These are phyloP conservation scores for Auriscalpium orientale DNA, from an alignment of 768 basidiomycete species.

Conservation along the genomic window DNA sequence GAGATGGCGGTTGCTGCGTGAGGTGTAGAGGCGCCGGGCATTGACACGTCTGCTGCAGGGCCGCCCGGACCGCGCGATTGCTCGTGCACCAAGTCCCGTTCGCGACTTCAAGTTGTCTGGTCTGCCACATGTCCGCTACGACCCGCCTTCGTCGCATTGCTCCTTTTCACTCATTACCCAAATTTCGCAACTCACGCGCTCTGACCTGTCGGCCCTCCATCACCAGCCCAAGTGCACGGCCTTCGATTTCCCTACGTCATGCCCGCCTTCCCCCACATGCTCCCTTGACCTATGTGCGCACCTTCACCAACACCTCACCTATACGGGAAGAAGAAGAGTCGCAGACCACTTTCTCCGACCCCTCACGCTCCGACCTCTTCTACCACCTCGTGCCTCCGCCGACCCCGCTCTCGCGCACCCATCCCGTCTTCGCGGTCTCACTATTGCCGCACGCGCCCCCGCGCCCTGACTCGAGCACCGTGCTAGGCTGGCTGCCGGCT, in stretches of 20 bases:
- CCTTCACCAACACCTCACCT: no score
- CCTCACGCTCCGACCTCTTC: constrained; percentile 8
- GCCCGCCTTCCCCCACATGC: neutral
- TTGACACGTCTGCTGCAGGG: no score
- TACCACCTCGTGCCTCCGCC: constrained; percentile 13
- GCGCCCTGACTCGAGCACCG: constrained; percentile 5
- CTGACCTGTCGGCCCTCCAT: no score
- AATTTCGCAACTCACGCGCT: no score
- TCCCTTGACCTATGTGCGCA: neutral
- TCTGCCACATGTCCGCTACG: no score
- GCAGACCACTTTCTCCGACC: constrained; percentile 11
- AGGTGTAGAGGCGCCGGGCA: neutral
- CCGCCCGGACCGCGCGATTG: no score
- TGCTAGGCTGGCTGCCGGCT: constrained; percentile 15
- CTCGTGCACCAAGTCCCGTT: no score
- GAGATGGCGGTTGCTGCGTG: neutral
- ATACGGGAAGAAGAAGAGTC: no score
- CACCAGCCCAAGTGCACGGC: no score
- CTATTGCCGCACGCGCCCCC: constrained; percentile 8
- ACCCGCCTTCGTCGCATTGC: no score
- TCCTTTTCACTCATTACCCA: no score
- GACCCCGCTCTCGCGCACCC: constrained; percentile 2
- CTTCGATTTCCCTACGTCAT: neutral
- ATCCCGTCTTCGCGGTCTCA: constrained; percentile 13
- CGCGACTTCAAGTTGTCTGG: no score